Percentiles rank a stretch among this genome's conserved stretches.
Evolutionary conservation across 169 alveolate genomes (phyloP).

Genomic region (Plasmodium blacklocki): DNA sequence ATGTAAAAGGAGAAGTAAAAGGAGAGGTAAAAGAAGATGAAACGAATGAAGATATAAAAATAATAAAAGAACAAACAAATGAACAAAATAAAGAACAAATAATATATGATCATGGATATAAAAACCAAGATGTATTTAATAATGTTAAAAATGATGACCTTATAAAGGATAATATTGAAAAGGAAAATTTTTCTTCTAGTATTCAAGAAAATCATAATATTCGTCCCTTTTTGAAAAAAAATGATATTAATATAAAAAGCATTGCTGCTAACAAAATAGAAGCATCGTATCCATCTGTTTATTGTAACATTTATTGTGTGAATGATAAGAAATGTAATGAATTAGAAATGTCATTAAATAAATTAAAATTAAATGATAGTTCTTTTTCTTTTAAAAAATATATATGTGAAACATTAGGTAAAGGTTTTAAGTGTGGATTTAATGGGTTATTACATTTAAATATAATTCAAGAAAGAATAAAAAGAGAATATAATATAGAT

Average conservation of each 20-base stretch:
- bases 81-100: too few species aligned
- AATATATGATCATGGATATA: too few species aligned
- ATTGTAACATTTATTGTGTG: slow-evolving; percentile 93
- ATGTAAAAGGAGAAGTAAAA: too few species aligned
- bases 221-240: neutral
- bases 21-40: too few species aligned
- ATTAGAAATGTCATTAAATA: slow-evolving; percentile 86
- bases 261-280: slow-evolving; percentile 68
- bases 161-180: too few species aligned
- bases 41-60: too few species aligned
- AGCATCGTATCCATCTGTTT: slow-evolving; percentile 91
- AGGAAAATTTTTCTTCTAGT: too few species aligned
- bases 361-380: slow-evolving; percentile 92
- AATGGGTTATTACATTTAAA: slow-evolving; percentile 95
- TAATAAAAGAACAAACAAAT: too few species aligned
- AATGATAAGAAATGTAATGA: slow-evolving; percentile 83
- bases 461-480: slow-evolving; percentile 93
- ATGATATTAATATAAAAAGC: slow-evolving; percentile 22
- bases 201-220: neutral
- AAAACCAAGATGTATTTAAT: too few species aligned
- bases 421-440: slow-evolving; percentile 96
- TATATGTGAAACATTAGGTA: slow-evolving; percentile 92
- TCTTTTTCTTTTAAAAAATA: slow-evolving; percentile 89
- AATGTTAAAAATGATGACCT: too few species aligned
- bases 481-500: slow-evolving; percentile 90